Base-by-base conservation (phyloP, 805 yeast species). In the Candida yuanshanica region DNA sequence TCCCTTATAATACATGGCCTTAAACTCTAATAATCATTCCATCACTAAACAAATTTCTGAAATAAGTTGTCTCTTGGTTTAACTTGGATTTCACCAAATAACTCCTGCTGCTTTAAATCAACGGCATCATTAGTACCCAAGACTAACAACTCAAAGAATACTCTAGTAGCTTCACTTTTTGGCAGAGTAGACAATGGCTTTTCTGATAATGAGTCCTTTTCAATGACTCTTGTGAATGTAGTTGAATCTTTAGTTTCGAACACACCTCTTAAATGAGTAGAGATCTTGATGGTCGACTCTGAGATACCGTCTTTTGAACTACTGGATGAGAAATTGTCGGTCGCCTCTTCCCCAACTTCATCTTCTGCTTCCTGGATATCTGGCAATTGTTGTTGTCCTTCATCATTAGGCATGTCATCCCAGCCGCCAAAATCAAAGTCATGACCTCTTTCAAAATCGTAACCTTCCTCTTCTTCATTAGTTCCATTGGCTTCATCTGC, bases 141-240 rank as follows among this genome's bases (percentile, higher is more conserved):
- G 4, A 88, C 91, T 50, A 89, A 68, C 57, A 89, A 59, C 58
- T 89, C 95, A 53, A 88, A 89, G 62, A 89, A 89, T 40, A 85
- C 70, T 52, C 77, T 73, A 3, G 87, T 77, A 17, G 88, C 86
- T 51, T 81, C 81, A 49, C 70, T 66, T 53, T 72, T 72, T 44
- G 67, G 66, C 45, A 66, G 64, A 2, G 38, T 44, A 2, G 74
- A 62, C 25, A 70, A 50, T 18, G 71, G 64, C 10, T 37, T 37
- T 4, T 36, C 51, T 2, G 41, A 12, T 8, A 36, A 40, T 1
- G 46, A 36, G 32, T 55, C 50, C 14, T 51, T 63, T 13, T 60
- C 64, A 39, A 76, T 56, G 36, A 78, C 53, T 6, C 68, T 63
- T 11, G 65, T 50, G 43, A 74, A 66, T 2, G 63, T 58, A 1